Conservation (phyloP, 1,284 basidiomycete genomes). For the Puccinia sorghi region DNA sequence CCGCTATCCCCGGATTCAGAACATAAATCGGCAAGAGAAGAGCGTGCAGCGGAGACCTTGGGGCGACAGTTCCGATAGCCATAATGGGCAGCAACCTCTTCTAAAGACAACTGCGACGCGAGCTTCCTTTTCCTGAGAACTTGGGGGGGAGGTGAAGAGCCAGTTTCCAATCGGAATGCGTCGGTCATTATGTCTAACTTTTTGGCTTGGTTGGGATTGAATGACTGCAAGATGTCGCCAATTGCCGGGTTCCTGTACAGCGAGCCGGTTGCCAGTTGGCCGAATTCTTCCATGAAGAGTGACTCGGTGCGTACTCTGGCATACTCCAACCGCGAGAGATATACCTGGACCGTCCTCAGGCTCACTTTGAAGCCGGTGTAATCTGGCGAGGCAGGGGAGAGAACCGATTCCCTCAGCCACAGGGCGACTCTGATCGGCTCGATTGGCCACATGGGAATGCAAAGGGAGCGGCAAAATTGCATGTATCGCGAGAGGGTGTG, state of each 20-base stretch:
- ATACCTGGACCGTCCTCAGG: constrained; percentile 45
- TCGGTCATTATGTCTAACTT: constrained; percentile 11
- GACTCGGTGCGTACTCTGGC: constrained; percentile 37
- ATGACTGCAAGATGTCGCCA: constrained; percentile 33
- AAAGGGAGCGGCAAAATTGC: constrained; percentile 30
- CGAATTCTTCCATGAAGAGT: constrained; percentile 27
- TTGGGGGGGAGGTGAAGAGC: not conserved
- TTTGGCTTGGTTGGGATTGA: constrained; percentile 39
- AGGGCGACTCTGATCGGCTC: constrained; percentile 36
- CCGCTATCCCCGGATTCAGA: not conserved
- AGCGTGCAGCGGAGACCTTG: not conserved
- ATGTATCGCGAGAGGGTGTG: constrained; percentile 41
- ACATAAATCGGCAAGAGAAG: not conserved
- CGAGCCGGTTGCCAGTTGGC: constrained; percentile 19
- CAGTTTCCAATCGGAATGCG: constrained; percentile 3
- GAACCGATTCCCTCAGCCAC: constrained; percentile 45
- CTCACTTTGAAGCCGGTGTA: constrained; percentile 40
- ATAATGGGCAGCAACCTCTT: not conserved
- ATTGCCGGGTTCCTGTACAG: constrained; percentile 37
- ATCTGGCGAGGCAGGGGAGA: constrained; percentile 32
- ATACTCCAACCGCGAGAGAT: constrained; percentile 45
- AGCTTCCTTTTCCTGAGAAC: constrained; percentile 22
- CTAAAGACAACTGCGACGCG: not conserved
- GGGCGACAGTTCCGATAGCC: constrained; percentile 10
- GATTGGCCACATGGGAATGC: constrained; percentile 40